phyloP scores from a whole-genome alignment of 768 basidiomycete genomes.

The Auriscalpium microsporum region DNA sequence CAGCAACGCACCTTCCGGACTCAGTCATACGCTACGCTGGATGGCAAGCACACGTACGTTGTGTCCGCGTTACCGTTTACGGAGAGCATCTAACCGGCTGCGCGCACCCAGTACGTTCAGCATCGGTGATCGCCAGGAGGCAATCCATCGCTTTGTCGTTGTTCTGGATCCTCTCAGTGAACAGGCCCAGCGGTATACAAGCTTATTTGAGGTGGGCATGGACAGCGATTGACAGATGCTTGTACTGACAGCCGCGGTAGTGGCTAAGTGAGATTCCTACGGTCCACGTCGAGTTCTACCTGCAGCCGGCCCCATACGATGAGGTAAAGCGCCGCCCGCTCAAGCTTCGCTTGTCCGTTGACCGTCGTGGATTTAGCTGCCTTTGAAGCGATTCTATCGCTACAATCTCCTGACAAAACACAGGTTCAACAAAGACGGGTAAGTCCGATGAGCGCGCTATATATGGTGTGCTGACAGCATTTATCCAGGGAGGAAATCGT shows the following conservation, averaged over 20 bases:
- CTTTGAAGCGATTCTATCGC: constrained; percentile 89
- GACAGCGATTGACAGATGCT: not conserved
- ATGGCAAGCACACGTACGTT: constrained; percentile 57
- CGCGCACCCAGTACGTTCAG: constrained; percentile 46
- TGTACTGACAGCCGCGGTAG: constrained; percentile 25
- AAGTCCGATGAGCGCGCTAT: constrained; percentile 18
- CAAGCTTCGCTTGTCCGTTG: too few species aligned
- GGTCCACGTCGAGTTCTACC: constrained; percentile 63
- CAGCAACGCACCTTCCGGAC: constrained; percentile 50
- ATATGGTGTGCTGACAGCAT: not conserved
- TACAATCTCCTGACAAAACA: constrained; percentile 54
- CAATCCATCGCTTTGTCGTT: constrained; percentile 61
- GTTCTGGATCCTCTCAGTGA: constrained; percentile 84
- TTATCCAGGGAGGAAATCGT: constrained; percentile 45
- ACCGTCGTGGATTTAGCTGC: constrained; percentile 42
- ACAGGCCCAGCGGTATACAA: constrained; percentile 78
- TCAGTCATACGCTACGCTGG: constrained; percentile 50
- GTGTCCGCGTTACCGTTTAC: not conserved
- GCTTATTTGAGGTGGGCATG: constrained; percentile 56
- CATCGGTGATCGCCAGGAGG: constrained; percentile 57
- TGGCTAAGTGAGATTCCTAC: constrained; percentile 60
- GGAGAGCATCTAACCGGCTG: not conserved
- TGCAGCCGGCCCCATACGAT: constrained; percentile 58
- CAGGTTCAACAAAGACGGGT: constrained; percentile 67
- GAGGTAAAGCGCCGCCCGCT: constrained; percentile 42